A percentile compares a stretch with the other conserved stretches of the same genome.
These are phyloP conservation scores for Talaromyces sp. DNA, from an alignment of 2,329 filamentous ascomycete species.

Conservation along the genomic window DNA sequence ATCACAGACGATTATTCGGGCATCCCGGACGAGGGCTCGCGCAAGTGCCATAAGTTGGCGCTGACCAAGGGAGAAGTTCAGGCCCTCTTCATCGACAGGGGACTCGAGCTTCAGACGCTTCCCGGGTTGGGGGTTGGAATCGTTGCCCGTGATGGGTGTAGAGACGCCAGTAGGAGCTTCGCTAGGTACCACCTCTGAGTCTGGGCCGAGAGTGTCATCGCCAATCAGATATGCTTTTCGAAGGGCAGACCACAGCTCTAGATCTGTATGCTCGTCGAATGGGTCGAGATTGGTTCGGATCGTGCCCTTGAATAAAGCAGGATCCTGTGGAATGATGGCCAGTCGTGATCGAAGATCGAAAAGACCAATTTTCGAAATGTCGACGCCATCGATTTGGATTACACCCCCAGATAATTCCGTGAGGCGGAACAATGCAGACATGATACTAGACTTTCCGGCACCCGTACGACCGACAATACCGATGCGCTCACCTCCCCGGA, in stretches of 20 bases:
- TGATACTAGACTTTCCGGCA: slow-evolving; percentile 51
- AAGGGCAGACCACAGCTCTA: slow-evolving; percentile 52
- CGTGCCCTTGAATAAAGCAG: slow-evolving; percentile 48
- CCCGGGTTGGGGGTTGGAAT: slow-evolving; percentile 44
- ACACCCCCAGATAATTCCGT: slow-evolving; percentile 44
- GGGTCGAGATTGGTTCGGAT: slow-evolving; percentile 50
- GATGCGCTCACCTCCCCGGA: slow-evolving; percentile 51
- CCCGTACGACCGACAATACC: slow-evolving; percentile 52
- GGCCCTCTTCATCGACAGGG: slow-evolving; percentile 86
- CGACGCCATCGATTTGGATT: slow-evolving; percentile 48
- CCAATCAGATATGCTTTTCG: slow-evolving; percentile 51
- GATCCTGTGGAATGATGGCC: slow-evolving; percentile 51
- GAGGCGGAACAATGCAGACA: slow-evolving; percentile 49
- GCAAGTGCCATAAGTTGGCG: slow-evolving; percentile 94
- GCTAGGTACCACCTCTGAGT: slow-evolving; percentile 43
- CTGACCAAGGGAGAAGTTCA: slow-evolving; percentile 95
- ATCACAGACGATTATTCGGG: slow-evolving; percentile 93
- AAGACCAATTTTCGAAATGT: slow-evolving; percentile 46
- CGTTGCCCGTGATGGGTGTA: slow-evolving; percentile 36
- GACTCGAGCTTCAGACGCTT: slow-evolving; percentile 64
- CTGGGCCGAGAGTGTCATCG: slow-evolving; percentile 47
- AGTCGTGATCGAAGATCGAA: slow-evolving; percentile 47
- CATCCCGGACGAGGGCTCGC: slow-evolving; percentile 81
- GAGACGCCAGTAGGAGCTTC: slow-evolving; percentile 34
- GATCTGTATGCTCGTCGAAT: slow-evolving; percentile 48